Conservation (phyloP, 116 monocot species). For the Phalaenopsis hybrid region DNA sequence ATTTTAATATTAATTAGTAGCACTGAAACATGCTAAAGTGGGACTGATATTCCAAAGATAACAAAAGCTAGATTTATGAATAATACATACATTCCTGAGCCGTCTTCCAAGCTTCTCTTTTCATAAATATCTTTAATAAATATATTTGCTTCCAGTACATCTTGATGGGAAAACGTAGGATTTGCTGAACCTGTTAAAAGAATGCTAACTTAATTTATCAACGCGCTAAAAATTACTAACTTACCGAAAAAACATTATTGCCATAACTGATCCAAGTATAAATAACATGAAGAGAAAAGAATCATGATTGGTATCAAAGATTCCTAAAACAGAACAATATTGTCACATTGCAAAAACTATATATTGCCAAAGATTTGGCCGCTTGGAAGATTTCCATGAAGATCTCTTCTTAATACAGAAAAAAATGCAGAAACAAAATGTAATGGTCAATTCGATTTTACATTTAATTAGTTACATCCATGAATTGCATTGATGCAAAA, state of each 20-base stretch:
- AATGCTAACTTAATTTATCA: not conserved
- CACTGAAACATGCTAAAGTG: not conserved
- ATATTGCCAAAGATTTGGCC: not conserved
- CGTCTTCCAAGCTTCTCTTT: constrained; percentile 12
- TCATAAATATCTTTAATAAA: constrained; percentile 47
- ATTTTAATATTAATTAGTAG: not conserved
- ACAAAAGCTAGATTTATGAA: not conserved
- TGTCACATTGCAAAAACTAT: not conserved
- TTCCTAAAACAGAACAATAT: not conserved
- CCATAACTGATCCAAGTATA: not conserved
- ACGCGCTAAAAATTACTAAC: not conserved
- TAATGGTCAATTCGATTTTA: not conserved
- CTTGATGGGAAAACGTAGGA: constrained; percentile 52
- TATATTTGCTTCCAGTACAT: constrained; percentile 53
- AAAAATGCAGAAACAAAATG: not conserved
- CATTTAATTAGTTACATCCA: not conserved
- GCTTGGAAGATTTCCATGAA: not conserved
- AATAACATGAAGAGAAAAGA: not conserved
- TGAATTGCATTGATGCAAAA: not conserved
- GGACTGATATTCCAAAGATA: not conserved
- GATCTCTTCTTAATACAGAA: not conserved
- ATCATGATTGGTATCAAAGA: not conserved
- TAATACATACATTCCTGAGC: constrained; percentile 36
- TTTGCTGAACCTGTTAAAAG: constrained; percentile 68
- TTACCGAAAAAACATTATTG: not conserved